phyloP scores from a whole-genome alignment of 2,329 filamentous ascomycete genomes.

The Colletotrichum sansevieriae region DNA sequence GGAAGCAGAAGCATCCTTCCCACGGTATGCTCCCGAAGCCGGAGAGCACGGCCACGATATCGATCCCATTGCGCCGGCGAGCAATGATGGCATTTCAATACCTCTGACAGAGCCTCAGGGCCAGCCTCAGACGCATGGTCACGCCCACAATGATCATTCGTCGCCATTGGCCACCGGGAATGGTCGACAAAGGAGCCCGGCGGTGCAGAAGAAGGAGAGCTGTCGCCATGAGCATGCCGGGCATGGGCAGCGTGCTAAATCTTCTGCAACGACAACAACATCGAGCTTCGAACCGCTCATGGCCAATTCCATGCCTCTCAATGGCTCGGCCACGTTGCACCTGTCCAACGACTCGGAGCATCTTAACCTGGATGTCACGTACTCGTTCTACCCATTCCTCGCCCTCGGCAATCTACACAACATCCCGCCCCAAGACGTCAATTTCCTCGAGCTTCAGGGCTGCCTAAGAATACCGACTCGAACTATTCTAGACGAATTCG shows the following conservation, averaged over 20 bases:
- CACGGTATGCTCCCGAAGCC: conserved; percentile 47
- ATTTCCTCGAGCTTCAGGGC: conserved; percentile 60
- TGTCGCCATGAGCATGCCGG: conserved; percentile 4
- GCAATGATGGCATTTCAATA: conserved; percentile 45
- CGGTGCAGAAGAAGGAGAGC: background rate
- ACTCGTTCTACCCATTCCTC: conserved; percentile 59
- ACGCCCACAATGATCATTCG: conserved; percentile 4
- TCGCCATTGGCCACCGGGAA: background rate
- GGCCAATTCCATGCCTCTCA: background rate
- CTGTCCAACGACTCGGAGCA: conserved; percentile 48
- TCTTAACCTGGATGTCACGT: conserved; percentile 53
- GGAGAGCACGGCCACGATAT: conserved; percentile 45
- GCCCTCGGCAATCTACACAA: conserved; percentile 50
- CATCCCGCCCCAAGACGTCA: conserved; percentile 60
- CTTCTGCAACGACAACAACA: conserved; percentile 9
- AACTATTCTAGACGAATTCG: conserved; percentile 59
- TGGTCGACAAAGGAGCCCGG: conserved; percentile 19
- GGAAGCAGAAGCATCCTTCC: conserved; percentile 47
- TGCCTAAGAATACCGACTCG: conserved; percentile 60
- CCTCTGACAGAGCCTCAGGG: conserved; percentile 8
- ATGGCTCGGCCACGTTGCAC: conserved; percentile 10
- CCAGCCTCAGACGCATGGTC: background rate
- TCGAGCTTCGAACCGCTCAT: conserved; percentile 22
- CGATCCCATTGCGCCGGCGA: conserved; percentile 49
- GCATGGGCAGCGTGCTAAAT: background rate